Evolutionary conservation across 2,329 filamentous ascomycete genomes (phyloP).

Genomic region (Phyllosticta ampelicida): DNA sequence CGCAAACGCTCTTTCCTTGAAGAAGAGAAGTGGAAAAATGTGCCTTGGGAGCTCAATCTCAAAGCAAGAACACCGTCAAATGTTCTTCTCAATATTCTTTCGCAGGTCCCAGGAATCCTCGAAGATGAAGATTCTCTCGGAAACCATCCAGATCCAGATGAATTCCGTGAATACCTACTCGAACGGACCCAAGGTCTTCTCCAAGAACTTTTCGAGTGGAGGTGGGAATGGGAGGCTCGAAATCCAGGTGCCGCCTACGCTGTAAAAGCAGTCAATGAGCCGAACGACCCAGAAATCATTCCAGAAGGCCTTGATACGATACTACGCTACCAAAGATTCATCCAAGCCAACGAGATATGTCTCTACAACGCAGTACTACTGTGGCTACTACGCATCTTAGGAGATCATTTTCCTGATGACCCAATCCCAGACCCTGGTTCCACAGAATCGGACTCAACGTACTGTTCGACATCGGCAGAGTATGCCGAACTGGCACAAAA

Average conservation of each 20-base stretch:
- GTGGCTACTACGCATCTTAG: conserved; percentile 11
- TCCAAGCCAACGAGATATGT: conserved; percentile 11
- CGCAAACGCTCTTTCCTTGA: conserved; percentile 12
- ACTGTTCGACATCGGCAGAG: not conserved
- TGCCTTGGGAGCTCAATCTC: conserved; percentile 11
- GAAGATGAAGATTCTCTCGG: conserved; percentile 8
- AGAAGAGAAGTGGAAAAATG: conserved; percentile 9
- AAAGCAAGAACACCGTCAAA: conserved; percentile 8
- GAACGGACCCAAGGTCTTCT: conserved; percentile 6
- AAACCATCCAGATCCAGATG: not conserved
- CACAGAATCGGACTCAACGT: not conserved
- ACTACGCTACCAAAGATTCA: conserved; percentile 8
- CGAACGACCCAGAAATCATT: not conserved
- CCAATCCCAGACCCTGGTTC: not conserved
- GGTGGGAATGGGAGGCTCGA: conserved; percentile 11
- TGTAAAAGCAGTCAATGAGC: not conserved
- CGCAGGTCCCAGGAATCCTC: conserved; percentile 11
- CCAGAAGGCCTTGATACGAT: conserved; percentile 5
- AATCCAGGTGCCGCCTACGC: conserved; percentile 12
- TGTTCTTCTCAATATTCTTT: conserved; percentile 11
- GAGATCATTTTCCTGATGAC: conserved; percentile 1
- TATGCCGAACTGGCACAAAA: not conserved
- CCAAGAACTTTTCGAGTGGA: conserved; percentile 12
- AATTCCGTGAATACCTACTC: not conserved
- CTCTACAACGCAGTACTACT: conserved; percentile 12